Conservation (phyloP, 805 yeast genomes). For the Pichia californica region DNA sequence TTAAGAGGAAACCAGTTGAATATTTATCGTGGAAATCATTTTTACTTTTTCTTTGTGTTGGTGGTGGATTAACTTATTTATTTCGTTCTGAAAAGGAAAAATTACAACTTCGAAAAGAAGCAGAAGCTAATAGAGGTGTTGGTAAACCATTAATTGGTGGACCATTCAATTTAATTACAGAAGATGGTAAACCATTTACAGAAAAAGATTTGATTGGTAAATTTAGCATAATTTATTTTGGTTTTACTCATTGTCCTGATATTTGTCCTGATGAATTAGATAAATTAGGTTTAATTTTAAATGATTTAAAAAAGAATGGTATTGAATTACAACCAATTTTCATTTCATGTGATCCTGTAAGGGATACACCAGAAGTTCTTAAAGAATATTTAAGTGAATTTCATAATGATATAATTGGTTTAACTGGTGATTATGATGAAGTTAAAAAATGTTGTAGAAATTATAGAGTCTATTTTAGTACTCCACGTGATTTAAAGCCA, state of each 20-base stretch:
- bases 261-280: constrained; percentile 98
- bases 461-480: constrained; percentile 93
- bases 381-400: constrained; percentile 81
- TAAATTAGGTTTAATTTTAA: constrained; percentile 70
- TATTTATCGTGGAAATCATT: constrained; percentile 85
- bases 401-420: constrained; percentile 83
- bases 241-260: constrained; percentile 97
- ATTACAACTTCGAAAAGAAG: constrained; percentile 66
- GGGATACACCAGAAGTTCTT: constrained; percentile 83
- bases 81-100: constrained; percentile 74
- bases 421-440: constrained; percentile 85
- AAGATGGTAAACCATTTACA: constrained; percentile 67
- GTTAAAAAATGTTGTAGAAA: constrained; percentile 81
- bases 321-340: constrained; percentile 77
- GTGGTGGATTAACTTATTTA: constrained; percentile 64
- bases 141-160: constrained; percentile 96
- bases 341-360: constrained; percentile 94
- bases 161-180: constrained; percentile 67
- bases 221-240: constrained; percentile 86
- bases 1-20: constrained; percentile 44
- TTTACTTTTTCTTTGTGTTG: constrained; percentile 56
- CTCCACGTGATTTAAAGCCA: constrained; percentile 88
- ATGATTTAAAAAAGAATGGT: constrained; percentile 49
- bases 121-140: constrained; percentile 77
- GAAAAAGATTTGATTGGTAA: constrained; percentile 68